phyloP scores from a whole-genome alignment of 1,139 yeast species.

The Kluyveromyces marxianus region DNA sequence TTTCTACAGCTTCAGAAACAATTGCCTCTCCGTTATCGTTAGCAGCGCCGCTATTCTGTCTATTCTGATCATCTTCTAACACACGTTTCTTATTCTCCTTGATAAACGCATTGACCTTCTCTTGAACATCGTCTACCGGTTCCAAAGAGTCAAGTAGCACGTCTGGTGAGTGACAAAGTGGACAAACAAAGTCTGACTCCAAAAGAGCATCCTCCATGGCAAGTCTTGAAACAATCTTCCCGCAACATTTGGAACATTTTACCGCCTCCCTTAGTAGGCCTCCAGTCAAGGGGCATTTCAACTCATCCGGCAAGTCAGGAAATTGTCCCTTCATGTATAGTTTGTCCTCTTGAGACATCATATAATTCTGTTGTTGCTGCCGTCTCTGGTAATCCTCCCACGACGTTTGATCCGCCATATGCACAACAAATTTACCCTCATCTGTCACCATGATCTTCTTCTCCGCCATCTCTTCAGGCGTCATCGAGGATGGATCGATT shows the following conservation, averaged over 20 bases:
- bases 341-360: constrained; percentile 39
- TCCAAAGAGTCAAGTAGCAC: constrained; percentile 65
- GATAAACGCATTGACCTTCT: constrained; percentile 46
- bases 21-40: background rate
- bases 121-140: constrained; percentile 51
- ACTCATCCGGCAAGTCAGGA: constrained; percentile 32
- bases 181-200: constrained; percentile 85
- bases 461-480: constrained; percentile 53
- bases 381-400: constrained; percentile 84
- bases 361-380: constrained; percentile 44
- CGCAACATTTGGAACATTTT: constrained; percentile 75
- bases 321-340: constrained; percentile 26
- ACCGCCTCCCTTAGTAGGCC: constrained; percentile 66
- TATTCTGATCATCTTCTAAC: constrained; percentile 1
- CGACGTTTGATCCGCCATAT: constrained; percentile 86
- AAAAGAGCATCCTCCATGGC: constrained; percentile 67
- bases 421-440: constrained; percentile 91
- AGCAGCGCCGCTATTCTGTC: too few relatives aligned
- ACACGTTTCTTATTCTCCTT: constrained; percentile 34
- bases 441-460: constrained; percentile 86
- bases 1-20: constrained; percentile 4
- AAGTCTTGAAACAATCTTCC: constrained; percentile 47
- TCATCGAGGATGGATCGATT: constrained; percentile 50
- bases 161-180: constrained; percentile 72
- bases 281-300: constrained; percentile 54